A percentile compares a stretch with the other conserved stretches of the same genome.
Evolutionary conservation across 1,284 basidiomycete genomes (phyloP).

Genomic region (Irpex lacteus): DNA sequence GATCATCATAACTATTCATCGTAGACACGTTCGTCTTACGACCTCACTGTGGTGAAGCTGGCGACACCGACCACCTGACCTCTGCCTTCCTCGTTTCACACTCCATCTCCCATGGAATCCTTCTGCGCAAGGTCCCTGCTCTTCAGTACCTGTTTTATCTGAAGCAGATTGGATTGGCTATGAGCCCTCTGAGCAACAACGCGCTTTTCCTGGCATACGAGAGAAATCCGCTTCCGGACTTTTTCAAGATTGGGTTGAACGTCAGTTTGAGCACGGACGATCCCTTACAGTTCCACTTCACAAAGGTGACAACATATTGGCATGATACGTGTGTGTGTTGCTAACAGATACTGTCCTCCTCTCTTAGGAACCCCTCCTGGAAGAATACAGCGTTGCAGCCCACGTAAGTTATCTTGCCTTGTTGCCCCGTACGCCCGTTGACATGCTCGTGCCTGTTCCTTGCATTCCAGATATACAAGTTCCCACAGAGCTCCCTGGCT

Average conservation of each 20-base stretch:
- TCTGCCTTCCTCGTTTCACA: slow-evolving; percentile 96
- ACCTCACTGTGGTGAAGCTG: slow-evolving; percentile 97
- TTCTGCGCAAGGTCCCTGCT: slow-evolving; percentile 95
- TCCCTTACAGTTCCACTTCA: slow-evolving; percentile 95
- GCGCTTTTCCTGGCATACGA: slow-evolving; percentile 97
- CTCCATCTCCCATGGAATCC: slow-evolving; percentile 98
- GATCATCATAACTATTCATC: not conserved
- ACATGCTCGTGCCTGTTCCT: not conserved
- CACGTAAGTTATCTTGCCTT: slow-evolving; percentile 58
- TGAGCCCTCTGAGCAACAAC: slow-evolving; percentile 98
- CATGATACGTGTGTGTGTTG: too few relatives aligned
- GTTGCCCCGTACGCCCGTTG: not conserved
- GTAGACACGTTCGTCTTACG: slow-evolving; percentile 94
- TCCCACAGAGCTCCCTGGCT: slow-evolving; percentile 80
- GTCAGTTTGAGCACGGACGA: slow-evolving; percentile 97
- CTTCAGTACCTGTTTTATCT: slow-evolving; percentile 94
- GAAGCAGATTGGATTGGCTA: slow-evolving; percentile 95
- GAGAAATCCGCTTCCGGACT: slow-evolving; percentile 95
- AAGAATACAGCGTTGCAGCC: slow-evolving; percentile 98
- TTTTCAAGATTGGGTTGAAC: slow-evolving; percentile 95
- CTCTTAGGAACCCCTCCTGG: slow-evolving; percentile 83
- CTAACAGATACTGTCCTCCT: too few relatives aligned
- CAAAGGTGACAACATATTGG: slow-evolving; percentile 56
- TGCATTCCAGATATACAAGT: slow-evolving; percentile 76
- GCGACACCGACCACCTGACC: slow-evolving; percentile 96